Evolutionary conservation across 23 red algal genomes (phyloP).

Genomic region (Gracilaria caudata): DNA sequence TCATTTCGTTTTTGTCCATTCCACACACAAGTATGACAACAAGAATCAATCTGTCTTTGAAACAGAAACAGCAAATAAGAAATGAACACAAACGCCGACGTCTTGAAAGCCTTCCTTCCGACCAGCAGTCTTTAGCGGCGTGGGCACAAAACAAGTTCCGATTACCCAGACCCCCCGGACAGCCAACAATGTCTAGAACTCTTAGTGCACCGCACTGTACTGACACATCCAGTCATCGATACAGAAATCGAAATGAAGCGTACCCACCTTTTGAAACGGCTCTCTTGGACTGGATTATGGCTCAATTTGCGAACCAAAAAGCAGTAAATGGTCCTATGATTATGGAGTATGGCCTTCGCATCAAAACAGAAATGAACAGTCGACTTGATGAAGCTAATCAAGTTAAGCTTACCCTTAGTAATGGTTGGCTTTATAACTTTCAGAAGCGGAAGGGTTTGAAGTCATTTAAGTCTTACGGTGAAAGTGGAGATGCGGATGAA

Average conservation of each 20-base stretch:
- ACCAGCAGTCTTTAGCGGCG: too few species aligned
- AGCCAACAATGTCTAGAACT: not conserved
- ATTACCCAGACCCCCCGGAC: too few species aligned
- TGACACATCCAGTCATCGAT: not conserved
- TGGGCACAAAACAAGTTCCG: too few species aligned
- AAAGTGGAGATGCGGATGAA: conserved; percentile 6
- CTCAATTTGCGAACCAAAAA: not conserved
- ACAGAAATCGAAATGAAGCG: not conserved
- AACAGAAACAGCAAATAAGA: too few species aligned
- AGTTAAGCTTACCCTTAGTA: not conserved
- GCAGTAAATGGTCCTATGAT: not conserved
- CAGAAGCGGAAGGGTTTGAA: not conserved
- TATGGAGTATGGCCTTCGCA: not conserved
- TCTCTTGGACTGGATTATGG: not conserved
- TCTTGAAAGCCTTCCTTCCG: too few species aligned
- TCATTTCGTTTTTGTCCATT: too few species aligned
- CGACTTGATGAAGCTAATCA: not conserved
- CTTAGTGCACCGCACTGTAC: not conserved
- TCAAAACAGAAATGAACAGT: not conserved
- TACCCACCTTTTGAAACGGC: not conserved
- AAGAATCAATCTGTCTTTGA: too few species aligned
- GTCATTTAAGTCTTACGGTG: not conserved
- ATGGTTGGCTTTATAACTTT: not conserved
- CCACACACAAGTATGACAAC: too few species aligned
- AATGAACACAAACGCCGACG: too few species aligned